These are phyloP conservation scores for Fusarium hostae DNA, from an alignment of 2,329 filamentous ascomycete genomes.

Conservation along the genomic window DNA sequence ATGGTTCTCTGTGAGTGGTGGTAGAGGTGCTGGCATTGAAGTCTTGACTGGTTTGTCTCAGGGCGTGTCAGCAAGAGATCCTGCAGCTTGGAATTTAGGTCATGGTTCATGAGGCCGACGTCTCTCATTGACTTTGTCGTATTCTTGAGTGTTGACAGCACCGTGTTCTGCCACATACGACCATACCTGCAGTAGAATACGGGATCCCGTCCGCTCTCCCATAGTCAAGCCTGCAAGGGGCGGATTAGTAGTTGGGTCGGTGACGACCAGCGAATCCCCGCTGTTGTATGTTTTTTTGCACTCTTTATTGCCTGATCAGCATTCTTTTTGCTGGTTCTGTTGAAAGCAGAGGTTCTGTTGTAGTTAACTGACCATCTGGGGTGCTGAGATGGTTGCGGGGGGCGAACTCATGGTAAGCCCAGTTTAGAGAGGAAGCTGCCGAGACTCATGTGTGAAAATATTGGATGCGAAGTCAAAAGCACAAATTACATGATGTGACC, in stretches of 20 bases:
- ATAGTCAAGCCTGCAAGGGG: background rate
- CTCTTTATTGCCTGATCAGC: rapidly evolving
- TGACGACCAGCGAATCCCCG: background rate
- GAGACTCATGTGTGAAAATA: rapidly evolving
- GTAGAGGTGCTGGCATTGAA: too few species aligned
- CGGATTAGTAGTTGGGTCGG: constrained; percentile 1
- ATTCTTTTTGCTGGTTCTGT: rapidly evolving
- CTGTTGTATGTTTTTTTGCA: background rate
- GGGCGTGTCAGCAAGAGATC: too few species aligned
- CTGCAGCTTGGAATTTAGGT: too few species aligned
- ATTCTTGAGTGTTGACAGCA: rapidly evolving
- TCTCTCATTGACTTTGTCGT: rapidly evolving
- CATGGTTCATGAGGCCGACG: rapidly evolving
- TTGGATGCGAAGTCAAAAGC: rapidly evolving
- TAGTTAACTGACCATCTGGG: rapidly evolving
- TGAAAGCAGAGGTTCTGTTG: rapidly evolving
- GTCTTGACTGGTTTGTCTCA: too few species aligned
- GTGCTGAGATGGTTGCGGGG: background rate
- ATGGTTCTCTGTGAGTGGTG: background rate
- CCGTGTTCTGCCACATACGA: background rate
- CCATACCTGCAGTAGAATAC: background rate
- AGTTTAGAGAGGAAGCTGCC: rapidly evolving
- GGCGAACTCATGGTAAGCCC: rapidly evolving
- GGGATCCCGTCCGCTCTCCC: background rate
- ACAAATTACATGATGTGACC: rapidly evolving